A percentile compares a stretch with the other conserved stretches of the same genome.
Evolutionary conservation across 139 green algal species (phyloP).

Genomic region (Nannochloris sp.): DNA sequence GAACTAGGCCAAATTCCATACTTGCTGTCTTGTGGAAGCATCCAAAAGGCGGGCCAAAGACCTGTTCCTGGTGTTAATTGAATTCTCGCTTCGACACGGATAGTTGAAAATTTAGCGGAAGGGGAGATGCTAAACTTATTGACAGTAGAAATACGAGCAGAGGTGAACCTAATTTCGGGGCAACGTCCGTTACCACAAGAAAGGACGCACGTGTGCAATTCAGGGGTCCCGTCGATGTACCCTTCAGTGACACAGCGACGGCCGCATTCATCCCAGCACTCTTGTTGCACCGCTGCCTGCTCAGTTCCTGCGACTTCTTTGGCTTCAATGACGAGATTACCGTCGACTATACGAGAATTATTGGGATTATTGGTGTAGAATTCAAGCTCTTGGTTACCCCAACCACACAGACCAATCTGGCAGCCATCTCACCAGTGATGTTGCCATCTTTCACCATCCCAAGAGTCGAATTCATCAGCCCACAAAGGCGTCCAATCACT

Average conservation of each 20-base stretch:
- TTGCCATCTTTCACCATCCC: neutral
- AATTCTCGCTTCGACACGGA: conserved; percentile 13
- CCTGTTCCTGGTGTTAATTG: conserved; percentile 14
- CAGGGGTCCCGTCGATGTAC: neutral
- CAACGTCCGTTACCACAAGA: neutral
- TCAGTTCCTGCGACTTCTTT: neutral
- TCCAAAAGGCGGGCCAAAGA: conserved; percentile 36
- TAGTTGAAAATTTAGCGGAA: neutral
- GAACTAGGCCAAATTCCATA: conserved; percentile 23
- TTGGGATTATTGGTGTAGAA: neutral
- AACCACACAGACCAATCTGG: neutral
- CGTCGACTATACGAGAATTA: neutral
- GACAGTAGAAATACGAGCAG: conserved; percentile 2
- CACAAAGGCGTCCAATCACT: neutral
- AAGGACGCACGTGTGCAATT: neutral
- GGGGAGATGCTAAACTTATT: conserved; percentile 12
- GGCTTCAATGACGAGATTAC: conserved; percentile 2
- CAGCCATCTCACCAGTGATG: neutral
- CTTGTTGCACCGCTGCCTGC: neutral
- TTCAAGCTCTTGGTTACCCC: neutral
- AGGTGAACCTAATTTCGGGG: neutral
- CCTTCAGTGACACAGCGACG: neutral
- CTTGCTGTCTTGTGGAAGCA: conserved; percentile 5
- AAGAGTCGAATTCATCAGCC: neutral
- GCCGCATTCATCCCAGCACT: conserved; percentile 4